Evolutionary conservation across 179 eudicot species (phyloP).

Genomic region (Silene coronaria): DNA sequence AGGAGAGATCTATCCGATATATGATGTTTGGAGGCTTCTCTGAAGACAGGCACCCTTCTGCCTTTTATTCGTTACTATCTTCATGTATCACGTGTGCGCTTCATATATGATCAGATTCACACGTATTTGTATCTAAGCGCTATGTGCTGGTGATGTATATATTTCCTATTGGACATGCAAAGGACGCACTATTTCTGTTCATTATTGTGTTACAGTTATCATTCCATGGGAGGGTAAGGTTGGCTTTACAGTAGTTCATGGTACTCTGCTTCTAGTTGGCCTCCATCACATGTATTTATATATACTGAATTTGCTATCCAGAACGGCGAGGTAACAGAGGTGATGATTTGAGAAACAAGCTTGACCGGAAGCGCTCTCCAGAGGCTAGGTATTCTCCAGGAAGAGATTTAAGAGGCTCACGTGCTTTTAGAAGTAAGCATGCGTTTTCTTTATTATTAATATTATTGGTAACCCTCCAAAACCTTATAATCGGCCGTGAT

Average conservation of each 20-base stretch:
- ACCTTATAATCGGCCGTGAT: too few relatives aligned
- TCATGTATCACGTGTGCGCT: constrained; percentile 41
- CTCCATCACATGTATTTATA: constrained; percentile 10
- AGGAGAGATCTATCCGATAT: constrained; percentile 32
- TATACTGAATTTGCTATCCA: constrained; percentile 27
- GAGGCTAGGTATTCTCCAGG: constrained; percentile 48
- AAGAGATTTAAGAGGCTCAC: constrained; percentile 48
- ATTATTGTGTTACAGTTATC: constrained; percentile 51
- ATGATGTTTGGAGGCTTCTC: constrained; percentile 36
- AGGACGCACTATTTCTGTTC: constrained; percentile 48
- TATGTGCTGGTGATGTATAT: constrained; percentile 45
- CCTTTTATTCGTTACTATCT: constrained; percentile 35
- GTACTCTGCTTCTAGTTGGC: constrained; percentile 11
- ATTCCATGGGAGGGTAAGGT: constrained; percentile 65
- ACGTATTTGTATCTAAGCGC: constrained; percentile 43
- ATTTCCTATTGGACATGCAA: constrained; percentile 46
- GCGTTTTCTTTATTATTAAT: constrained; percentile 16
- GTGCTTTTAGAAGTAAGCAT: constrained; percentile 46
- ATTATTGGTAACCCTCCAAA: background rate
- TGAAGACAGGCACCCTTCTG: constrained; percentile 40
- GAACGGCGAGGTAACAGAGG: constrained; percentile 52
- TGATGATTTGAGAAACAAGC: constrained; percentile 67
- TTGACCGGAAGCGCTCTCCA: constrained; percentile 72
- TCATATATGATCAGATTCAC: constrained; percentile 47
- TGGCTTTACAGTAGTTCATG: constrained; percentile 32